Evolutionary conservation across 1,284 basidiomycete genomes (phyloP), one percentile per base, ranked within the genome.

Genomic region (Tylopilus sp.): DNA sequence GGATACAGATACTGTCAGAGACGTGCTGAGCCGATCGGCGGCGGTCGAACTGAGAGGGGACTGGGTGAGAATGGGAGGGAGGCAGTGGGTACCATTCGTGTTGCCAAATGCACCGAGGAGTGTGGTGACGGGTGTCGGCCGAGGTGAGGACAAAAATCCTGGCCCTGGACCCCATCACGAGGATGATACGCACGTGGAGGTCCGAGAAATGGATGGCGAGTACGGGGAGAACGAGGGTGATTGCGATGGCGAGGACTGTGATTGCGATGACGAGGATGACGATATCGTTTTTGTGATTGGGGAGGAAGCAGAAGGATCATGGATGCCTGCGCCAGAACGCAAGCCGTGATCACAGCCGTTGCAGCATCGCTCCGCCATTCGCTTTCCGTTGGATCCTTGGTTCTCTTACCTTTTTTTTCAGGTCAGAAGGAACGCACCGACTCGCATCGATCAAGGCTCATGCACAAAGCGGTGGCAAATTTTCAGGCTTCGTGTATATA

Each of bases 41-140:
- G 63, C 86, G 18, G 81, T 91, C 44, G 87, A 95, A 68, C 81
- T 93, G n/a, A 72, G 72, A n/a, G 77, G 72, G 14, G 74, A 78
- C 17, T 81, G 78, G 70, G 88, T 88, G 28, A 78, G 91, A 28
- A 80, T 88, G 73, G 69, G 73, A 2, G 72, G 74, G 67, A 41
- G 55, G 7, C 63, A 62, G 10, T 89, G 87, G 82, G 73, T 78
- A 59, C 68, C 73, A 49, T 92, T 80, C 66, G 80, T 92, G 15
- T 68, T 92, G n/a, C 90, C 89, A 0, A 77, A 78, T 57, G 87
- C 88, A 0, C 59, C 59, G 21, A 59, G 54, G 48, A 84, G 82
- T 58, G 56, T 59, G 0, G 72, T 79, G 26, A 47, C 52, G 11
- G 50, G 42, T 6, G 6, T 28, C n/a, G 46, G 42, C 34, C 37